Base-by-base conservation (phyloP, 2,329 filamentous ascomycete genomes). In the Leptographium wingfieldii region DNA sequence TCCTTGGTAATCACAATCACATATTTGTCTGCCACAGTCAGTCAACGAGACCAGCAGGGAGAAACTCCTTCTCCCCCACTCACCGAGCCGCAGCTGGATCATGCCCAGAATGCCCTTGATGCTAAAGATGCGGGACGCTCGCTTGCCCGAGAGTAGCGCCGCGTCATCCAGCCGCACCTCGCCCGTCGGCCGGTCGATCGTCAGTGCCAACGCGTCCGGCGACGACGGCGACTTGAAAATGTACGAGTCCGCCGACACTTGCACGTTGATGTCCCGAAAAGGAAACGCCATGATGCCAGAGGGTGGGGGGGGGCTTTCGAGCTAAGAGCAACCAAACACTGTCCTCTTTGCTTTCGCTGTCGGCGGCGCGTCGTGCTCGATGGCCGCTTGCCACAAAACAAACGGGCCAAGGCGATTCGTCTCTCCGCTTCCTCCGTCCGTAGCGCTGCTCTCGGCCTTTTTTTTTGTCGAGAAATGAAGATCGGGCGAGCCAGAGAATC, bases 221-320 rank as follows among this genome's bases (percentile, higher is more conserved):
- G 91, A 92, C 0, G 94, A 97, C 33, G 94, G 94, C 33, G 94
- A 99, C 48, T 90, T 92, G 74, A 99, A 99, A 68, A 91, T 90
- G 79, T 99, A 99, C 71, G 94, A 87, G 68, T 92, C 90, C 68
- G 89, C 80, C 58, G 92, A 91, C 65, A 91, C 88, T 74, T 95
- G 91, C 72, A 99, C 85, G 73, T 97, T 99, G 78, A 97, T 95
- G 78, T 99, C 94, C 71, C 92, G 84, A 75, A 92, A 99, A 27
- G 92, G 94, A 66, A 83, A 73, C 54, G 69, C 68, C 71, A 73
- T 73, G 57, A 40, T 40, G 38, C 12, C 60, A 65, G 67, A 25
- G 19, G 33, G 40, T 53, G 52, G 57, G 59, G 16, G 38, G 22
- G 33, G 7, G 48, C 14, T 35, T 16, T n/a, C 12, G 56, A 58